These are phyloP conservation scores for Aspergillus versicolor DNA, from an alignment of 2,329 filamentous ascomycete genomes.

Conservation along the genomic window DNA sequence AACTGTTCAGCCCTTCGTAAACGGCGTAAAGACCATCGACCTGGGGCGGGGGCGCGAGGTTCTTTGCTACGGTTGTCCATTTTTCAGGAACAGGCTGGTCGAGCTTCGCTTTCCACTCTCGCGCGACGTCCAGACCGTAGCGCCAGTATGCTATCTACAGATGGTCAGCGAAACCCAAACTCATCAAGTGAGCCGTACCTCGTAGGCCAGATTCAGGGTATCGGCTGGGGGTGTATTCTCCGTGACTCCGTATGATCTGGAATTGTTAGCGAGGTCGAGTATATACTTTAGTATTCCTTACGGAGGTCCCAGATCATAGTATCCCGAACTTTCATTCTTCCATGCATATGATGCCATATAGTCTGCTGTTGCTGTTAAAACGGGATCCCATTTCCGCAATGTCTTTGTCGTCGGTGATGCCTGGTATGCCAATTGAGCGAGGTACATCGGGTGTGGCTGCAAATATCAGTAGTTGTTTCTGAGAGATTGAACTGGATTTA, in stretches of 20 bases:
- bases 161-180: neutral
- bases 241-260: slow-evolving; percentile 15
- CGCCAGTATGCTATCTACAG: slow-evolving; percentile 15
- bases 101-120: slow-evolving; percentile 11
- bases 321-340: slow-evolving; percentile 13
- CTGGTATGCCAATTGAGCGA: slow-evolving; percentile 13
- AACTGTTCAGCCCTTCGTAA: slow-evolving; percentile 14
- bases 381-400: slow-evolving; percentile 11
- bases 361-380: slow-evolving; percentile 13
- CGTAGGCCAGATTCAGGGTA: slow-evolving; percentile 16
- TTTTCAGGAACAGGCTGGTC: neutral
- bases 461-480: neutral
- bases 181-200: neutral
- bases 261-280: neutral
- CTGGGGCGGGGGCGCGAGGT: slow-evolving; percentile 9
- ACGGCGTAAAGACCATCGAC: slow-evolving; percentile 11
- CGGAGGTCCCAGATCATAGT: slow-evolving; percentile 19
- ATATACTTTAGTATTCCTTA: neutral
- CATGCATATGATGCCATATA: slow-evolving; percentile 18
- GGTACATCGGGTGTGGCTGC: slow-evolving; percentile 18
- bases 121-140: slow-evolving; percentile 13
- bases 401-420: slow-evolving; percentile 9
- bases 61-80: slow-evolving; percentile 7
- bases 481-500: neutral
- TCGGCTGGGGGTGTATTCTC: slow-evolving; percentile 15